Conservation (phyloP, 768 basidiomycete species). For the Termitomyces eurrhizus region DNA sequence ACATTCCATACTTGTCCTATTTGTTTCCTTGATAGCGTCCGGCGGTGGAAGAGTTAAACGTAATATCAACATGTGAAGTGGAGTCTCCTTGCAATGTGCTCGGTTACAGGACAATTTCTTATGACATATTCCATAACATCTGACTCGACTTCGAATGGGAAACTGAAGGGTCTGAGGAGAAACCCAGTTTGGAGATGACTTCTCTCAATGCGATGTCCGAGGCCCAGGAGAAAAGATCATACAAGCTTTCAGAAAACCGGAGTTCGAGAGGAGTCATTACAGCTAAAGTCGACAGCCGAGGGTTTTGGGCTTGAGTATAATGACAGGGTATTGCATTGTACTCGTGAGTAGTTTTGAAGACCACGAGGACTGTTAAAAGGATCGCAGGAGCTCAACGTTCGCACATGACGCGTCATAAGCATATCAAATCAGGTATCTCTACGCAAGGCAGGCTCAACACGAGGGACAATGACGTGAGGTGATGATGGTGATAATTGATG, state of each 20-base stretch:
- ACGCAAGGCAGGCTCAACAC: neutral
- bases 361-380: conserved; percentile 1
- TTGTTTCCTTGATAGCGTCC: neutral
- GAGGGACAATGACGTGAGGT: neutral
- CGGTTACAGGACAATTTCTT: neutral
- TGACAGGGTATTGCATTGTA: neutral
- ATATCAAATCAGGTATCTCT: neutral
- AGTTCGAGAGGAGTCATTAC: conserved; percentile 4
- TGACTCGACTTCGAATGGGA: neutral
- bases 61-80: neutral
- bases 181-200: neutral
- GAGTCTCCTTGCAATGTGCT: neutral
- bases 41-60: neutral
- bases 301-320: neutral
- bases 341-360: neutral
- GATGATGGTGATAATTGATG: neutral
- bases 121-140: neutral
- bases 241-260: neutral
- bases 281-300: neutral
- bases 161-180: neutral
- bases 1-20: neutral
- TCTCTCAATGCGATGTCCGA: neutral
- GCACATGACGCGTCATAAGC: neutral
- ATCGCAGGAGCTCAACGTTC: neutral
- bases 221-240: conserved; percentile 2